Evolutionary conservation across 2,329 filamentous ascomycete species (phyloP).

Genomic region (Tolypocladium cylindrosporum): DNA sequence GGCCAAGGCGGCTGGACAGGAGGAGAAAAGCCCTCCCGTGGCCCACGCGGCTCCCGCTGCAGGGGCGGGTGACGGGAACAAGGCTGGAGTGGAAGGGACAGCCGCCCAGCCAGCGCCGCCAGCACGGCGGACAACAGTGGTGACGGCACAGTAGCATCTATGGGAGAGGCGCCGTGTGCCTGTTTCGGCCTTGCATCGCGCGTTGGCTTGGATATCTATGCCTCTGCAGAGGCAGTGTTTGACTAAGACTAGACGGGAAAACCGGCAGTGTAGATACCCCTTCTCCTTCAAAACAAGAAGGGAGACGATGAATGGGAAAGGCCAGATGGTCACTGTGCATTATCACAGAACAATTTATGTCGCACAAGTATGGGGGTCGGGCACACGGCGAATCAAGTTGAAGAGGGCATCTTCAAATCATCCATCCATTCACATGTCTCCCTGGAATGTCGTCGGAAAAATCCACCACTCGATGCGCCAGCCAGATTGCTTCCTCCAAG

Average conservation of each 20-base stretch:
- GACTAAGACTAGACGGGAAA: neutral
- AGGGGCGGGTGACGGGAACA: neutral
- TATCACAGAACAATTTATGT: neutral
- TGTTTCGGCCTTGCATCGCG: neutral
- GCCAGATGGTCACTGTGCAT: neutral
- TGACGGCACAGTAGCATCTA: neutral
- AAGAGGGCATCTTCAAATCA: neutral
- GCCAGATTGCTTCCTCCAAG: neutral
- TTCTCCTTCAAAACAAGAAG: neutral
- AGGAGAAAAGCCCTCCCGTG: neutral
- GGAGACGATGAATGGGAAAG: neutral
- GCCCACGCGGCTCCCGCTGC: neutral
- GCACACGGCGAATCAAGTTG: neutral
- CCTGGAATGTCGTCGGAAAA: neutral
- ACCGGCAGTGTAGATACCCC: neutral
- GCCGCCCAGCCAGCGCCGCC: neutral
- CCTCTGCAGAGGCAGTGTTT: neutral
- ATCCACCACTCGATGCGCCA: neutral
- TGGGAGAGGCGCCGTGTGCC: neutral
- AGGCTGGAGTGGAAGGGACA: neutral
- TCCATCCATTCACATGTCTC: neutral
- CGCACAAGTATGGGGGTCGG: neutral
- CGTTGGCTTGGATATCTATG: neutral
- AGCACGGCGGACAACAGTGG: neutral
- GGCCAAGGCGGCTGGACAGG: conserved; percentile 3